Conservation (phyloP, 208 protist species). For the Leishmania amazonensis region DNA sequence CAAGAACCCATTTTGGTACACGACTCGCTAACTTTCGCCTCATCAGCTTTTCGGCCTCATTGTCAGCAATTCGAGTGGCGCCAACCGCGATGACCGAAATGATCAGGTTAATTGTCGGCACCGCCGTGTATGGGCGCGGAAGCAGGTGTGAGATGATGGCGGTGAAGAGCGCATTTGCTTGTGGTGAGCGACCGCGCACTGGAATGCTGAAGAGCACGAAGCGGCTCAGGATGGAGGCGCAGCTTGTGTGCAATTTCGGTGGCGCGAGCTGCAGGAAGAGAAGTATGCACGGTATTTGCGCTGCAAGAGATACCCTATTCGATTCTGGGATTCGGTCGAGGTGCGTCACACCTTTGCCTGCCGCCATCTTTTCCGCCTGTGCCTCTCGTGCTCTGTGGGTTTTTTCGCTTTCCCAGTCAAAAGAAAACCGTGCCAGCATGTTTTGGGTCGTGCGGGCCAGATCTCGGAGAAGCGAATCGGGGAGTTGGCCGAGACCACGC, state of each 20-base stretch:
- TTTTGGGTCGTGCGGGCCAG: not conserved
- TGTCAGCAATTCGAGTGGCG: not conserved
- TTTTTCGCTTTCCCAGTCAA: slow-evolving; percentile 3
- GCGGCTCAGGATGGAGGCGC: not conserved
- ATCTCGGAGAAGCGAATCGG: not conserved
- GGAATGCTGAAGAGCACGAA: not conserved
- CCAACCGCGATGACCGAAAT: not conserved
- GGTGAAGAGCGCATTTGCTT: not conserved
- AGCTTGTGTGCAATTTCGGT: not conserved
- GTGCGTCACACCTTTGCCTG: not conserved
- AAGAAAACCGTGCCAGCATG: not conserved
- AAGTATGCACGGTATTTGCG: slow-evolving; percentile 1
- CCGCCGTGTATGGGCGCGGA: slow-evolving; percentile 4
- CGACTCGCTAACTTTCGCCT: not conserved
- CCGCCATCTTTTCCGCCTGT: not conserved
- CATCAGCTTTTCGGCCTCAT: not conserved
- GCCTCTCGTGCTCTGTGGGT: not conserved
- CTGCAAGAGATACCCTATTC: not conserved
- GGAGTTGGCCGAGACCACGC: not conserved
- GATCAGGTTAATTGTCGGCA: slow-evolving; percentile 3
- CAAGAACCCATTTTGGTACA: not conserved
- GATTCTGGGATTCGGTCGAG: not conserved
- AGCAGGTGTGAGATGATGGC: slow-evolving; percentile 2
- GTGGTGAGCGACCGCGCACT: slow-evolving; percentile 6
- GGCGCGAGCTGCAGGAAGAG: slow-evolving; percentile 6